A percentile compares a stretch with the other conserved stretches of the same genome.
phyloP scores from a whole-genome alignment of 805 yeast species.

The Hermanozyma aechmeae region DNA sequence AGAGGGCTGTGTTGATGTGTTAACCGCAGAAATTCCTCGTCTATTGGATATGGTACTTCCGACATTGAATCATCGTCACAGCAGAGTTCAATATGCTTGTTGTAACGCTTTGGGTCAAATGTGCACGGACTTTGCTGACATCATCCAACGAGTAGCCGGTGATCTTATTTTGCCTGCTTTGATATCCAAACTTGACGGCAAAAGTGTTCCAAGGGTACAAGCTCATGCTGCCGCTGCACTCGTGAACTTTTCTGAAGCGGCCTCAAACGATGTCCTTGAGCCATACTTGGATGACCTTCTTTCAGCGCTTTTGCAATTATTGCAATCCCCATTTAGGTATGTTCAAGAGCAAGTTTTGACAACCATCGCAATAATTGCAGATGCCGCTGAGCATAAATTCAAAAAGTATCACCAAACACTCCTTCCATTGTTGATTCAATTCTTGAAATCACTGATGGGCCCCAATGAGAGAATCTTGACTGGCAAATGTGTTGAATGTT shows the following conservation, averaged over 20 bases:
- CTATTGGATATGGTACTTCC: constrained; percentile 82
- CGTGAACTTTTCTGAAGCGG: constrained; percentile 91
- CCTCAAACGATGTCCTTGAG: constrained; percentile 76
- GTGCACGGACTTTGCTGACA: constrained; percentile 90
- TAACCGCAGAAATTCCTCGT: constrained; percentile 72
- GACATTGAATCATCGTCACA: constrained; percentile 73
- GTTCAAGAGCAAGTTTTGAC: constrained; percentile 97
- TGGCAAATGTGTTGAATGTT: constrained; percentile 93
- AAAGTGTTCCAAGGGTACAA: constrained; percentile 84
- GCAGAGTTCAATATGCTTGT: constrained; percentile 94
- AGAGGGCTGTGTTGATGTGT: constrained; percentile 89
- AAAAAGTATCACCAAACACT: constrained; percentile 87
- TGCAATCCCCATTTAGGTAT: constrained; percentile 81
- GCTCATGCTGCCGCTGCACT: constrained; percentile 98
- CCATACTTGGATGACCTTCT: constrained; percentile 86
- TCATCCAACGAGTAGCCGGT: constrained; percentile 75
- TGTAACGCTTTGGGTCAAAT: constrained; percentile 97
- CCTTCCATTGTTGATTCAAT: constrained; percentile 81
- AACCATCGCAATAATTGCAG: constrained; percentile 94
- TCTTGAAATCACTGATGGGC: constrained; percentile 70
- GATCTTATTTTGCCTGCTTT: constrained; percentile 78
- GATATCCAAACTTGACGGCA: constrained; percentile 65
- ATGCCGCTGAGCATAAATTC: constrained; percentile 85
- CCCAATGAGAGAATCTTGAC: constrained; percentile 69
- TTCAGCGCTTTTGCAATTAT: constrained; percentile 59